Base-by-base conservation (phyloP, 2,329 filamentous ascomycete species). In the Cucurbitaria berberidis region DNA sequence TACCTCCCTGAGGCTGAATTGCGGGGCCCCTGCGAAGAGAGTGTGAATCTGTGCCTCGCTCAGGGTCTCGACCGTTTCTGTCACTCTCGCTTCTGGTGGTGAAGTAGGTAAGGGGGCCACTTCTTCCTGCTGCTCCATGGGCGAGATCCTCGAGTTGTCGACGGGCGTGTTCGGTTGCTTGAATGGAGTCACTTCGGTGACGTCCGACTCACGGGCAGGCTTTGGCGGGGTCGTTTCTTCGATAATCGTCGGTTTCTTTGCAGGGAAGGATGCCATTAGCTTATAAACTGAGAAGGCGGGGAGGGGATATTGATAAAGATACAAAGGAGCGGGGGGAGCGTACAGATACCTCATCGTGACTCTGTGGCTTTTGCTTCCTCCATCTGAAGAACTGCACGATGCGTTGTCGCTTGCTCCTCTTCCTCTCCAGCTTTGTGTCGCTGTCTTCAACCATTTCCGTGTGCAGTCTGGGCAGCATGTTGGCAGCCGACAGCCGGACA, bases 21-120 rank as follows among this genome's bases (percentile, higher is more conserved):
- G 87, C 58, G 88, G 88, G 38, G 88, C 88, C n/a, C 88, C 88
- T 22, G 87, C 89, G 78, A 90, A 91, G 65, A 90, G 81, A 72
- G 86, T 85, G 74, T 87, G 85, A 45, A 90, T 77, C 60, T 89
- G 85, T 35, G 79, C 76, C 40, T 84, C 80, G 63, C 53, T 65
- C 21, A 74, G 52, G 0, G 51, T 22, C 8, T 66, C 57, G n/a
- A 47, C 32, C 21, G 61, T 61, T 1, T 63, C 55, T n/a, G 53
- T 55, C 34, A 51, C 54, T 26, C 41, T 41, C 24, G 57, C 49
- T 21, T 58, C 63, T 32, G 53, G 45, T 2, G 55, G 49, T 11
- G 59, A 59, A 32, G 60, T 57, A 11, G 59, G 58, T 13, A 55
- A 49, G 26, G 53, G 35, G 22, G 45, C n/a, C n/a, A n/a, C 26